Evolutionary conservation across 2,329 filamentous ascomycete genomes (phyloP).

Genomic region (Neonectria neomacrospora): DNA sequence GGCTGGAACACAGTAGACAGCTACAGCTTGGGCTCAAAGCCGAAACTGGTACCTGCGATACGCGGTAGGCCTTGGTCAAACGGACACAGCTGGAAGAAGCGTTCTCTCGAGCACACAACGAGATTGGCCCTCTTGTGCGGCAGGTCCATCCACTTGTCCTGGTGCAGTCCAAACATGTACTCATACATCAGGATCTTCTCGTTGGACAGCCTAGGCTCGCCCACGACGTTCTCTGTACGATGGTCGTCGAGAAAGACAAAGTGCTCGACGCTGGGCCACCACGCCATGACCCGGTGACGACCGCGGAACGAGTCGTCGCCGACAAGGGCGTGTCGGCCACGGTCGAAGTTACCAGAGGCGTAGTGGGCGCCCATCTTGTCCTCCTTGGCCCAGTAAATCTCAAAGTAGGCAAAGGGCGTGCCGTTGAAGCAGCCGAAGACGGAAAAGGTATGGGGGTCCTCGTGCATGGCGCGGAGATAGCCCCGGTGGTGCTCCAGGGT

Average conservation of each 20-base stretch:
- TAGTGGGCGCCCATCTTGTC: constrained; percentile 68
- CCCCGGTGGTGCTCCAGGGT: constrained; percentile 76
- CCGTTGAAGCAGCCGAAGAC: constrained; percentile 76
- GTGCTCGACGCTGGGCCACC: constrained; percentile 71
- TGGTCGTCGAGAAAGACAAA: constrained; percentile 71
- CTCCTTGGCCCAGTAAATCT: constrained; percentile 68
- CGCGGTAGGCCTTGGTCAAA: constrained; percentile 65
- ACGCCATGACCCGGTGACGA: constrained; percentile 68
- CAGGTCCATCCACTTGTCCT: constrained; percentile 78
- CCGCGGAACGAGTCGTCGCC: constrained; percentile 69
- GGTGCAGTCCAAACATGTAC: constrained; percentile 75
- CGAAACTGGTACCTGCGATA: constrained; percentile 63
- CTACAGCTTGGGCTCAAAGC: constrained; percentile 64
- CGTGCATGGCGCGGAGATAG: constrained; percentile 73
- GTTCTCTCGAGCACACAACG: constrained; percentile 70
- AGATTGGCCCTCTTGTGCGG: constrained; percentile 77
- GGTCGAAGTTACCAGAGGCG: constrained; percentile 64
- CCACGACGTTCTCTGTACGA: constrained; percentile 66
- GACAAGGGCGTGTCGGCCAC: constrained; percentile 68
- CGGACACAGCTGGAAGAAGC: constrained; percentile 76
- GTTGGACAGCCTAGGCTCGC: constrained; percentile 78
- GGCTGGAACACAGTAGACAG: neutral
- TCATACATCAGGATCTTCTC: constrained; percentile 78
- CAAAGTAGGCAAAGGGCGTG: constrained; percentile 78
- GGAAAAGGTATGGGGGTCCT: constrained; percentile 75